Evolutionary conservation across 352 stramenopile genomes (phyloP), one percentile per base, ranked within the genome.

Genomic region (Pythium myriotylum): DNA sequence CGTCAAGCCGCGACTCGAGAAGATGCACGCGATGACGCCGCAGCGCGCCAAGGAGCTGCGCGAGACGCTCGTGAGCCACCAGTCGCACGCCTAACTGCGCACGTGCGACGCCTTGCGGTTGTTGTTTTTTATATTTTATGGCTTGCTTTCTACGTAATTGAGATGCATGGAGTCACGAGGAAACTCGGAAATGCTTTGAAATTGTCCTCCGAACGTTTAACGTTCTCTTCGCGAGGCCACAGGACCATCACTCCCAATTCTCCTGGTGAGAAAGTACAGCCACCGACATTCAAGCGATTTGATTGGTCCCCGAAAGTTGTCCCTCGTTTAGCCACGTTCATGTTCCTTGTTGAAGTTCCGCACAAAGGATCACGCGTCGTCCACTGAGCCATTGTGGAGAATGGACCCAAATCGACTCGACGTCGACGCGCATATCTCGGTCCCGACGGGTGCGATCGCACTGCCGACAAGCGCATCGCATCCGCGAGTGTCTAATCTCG

Each of bases 1-100:
- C 29, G 42, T 62, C 20, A 46, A 45, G 14, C 53, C 53, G 10
- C 26, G 16, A 3, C 53, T 60, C 17, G 42, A 37, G 26, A 22
- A 61, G 17, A 42, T 24, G 13, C 29, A n/a, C 14, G 22, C 42
- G 13, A 32, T 24, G 26, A 48, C 54, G n/a, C 13, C 54, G 22
- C 51, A 47, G 54, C 54, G n/a, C 40, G 52, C 52, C 39, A 62
- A 43, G 20, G 42, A 62, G 54, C 46, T 24, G 22, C 41, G 35
- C 10, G 19, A 53, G 14, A 62, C 54, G 54, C 54, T 45, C 2
- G 20, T 32, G 13, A 54, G 42, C n/a, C n/a, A n/a, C n/a, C n/a
- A n/a, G n/a, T n/a, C n/a, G n/a, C n/a, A n/a, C n/a, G n/a, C n/a
- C n/a, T n/a, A n/a, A n/a, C n/a, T n/a, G n/a, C n/a, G n/a, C n/a